Conservation (phyloP, 352 stramenopile species). For the Phytophthora rubi region DNA sequence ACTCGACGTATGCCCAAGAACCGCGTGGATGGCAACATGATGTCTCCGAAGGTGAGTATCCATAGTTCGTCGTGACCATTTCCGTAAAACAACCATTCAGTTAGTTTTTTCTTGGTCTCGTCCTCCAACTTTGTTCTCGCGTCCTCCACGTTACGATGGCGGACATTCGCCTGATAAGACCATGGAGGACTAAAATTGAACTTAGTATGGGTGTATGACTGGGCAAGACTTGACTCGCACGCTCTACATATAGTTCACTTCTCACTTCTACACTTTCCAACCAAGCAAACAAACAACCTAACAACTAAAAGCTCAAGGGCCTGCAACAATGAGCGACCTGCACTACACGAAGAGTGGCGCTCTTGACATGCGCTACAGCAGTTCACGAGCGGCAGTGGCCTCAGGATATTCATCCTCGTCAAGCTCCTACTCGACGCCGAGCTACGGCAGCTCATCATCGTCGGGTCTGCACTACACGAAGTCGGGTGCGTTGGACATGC, state of each 20-base stretch:
- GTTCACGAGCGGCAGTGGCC: slow-evolving; percentile 8
- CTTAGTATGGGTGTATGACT: too few relatives aligned
- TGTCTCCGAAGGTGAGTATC: neutral
- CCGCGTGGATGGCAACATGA: slow-evolving; percentile 12
- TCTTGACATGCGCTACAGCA: slow-evolving; percentile 35
- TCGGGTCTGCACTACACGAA: slow-evolving; percentile 35
- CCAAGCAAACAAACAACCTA: neutral
- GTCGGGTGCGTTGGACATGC: slow-evolving; percentile 29
- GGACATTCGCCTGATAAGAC: too few relatives aligned
- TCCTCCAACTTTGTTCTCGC: too few relatives aligned
- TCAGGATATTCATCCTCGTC: slow-evolving; percentile 7
- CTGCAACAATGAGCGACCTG: slow-evolving; percentile 16
- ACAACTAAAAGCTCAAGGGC: neutral
- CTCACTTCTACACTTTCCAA: neutral
- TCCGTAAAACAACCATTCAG: neutral
- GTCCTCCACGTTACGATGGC: too few relatives aligned
- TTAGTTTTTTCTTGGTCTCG: too few relatives aligned
- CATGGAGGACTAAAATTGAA: too few relatives aligned
- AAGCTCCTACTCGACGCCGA: slow-evolving; percentile 4
- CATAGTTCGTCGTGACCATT: neutral
- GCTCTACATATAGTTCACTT: neutral
- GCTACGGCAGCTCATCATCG: slow-evolving; percentile 6
- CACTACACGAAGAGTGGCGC: slow-evolving; percentile 35
- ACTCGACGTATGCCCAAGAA: slow-evolving; percentile 28
- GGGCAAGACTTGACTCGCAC: neutral